phyloP scores from a whole-genome alignment of 2,329 filamentous ascomycete species.

The Penicillium psychrosexuale region DNA sequence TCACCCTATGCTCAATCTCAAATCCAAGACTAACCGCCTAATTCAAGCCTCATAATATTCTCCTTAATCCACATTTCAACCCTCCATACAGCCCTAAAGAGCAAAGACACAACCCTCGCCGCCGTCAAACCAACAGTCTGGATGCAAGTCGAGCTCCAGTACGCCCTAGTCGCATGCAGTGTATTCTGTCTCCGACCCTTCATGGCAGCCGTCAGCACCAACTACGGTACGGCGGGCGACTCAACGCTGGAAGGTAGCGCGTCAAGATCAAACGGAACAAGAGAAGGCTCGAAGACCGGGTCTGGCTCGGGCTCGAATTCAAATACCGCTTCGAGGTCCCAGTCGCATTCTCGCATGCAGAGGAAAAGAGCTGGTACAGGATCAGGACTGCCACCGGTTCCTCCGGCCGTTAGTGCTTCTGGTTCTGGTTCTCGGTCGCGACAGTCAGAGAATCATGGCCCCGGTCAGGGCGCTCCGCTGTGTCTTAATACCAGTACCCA shows the following conservation, averaged over 20 bases:
- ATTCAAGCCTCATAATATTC: constrained; percentile 36
- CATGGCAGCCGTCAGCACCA: constrained; percentile 37
- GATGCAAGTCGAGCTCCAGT: constrained; percentile 37
- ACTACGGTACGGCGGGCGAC: constrained; percentile 36
- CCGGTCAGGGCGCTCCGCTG: background rate
- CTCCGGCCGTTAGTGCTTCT: background rate
- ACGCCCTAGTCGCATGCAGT: constrained; percentile 38
- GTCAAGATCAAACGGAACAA: constrained; percentile 18
- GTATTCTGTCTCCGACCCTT: constrained; percentile 38
- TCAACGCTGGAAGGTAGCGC: constrained; percentile 27
- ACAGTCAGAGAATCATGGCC: background rate
- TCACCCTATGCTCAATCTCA: background rate
- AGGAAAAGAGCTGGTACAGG: constrained; percentile 2
- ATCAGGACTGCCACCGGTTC: background rate
- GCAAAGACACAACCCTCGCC: constrained; percentile 36
- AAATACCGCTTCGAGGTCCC: constrained; percentile 10
- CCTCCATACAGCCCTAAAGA: constrained; percentile 28
- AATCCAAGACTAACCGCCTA: background rate
- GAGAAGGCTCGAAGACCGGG: constrained; percentile 17
- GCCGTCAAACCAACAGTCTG: constrained; percentile 35
- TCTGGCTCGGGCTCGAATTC: constrained; percentile 8
- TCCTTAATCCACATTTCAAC: constrained; percentile 36
- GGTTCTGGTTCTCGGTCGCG: background rate
- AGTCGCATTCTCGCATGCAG: background rate
- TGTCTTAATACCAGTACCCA: background rate